Base-by-base conservation (phyloP, 2,329 filamentous ascomycete species). In the Botrytis paeoniae region DNA sequence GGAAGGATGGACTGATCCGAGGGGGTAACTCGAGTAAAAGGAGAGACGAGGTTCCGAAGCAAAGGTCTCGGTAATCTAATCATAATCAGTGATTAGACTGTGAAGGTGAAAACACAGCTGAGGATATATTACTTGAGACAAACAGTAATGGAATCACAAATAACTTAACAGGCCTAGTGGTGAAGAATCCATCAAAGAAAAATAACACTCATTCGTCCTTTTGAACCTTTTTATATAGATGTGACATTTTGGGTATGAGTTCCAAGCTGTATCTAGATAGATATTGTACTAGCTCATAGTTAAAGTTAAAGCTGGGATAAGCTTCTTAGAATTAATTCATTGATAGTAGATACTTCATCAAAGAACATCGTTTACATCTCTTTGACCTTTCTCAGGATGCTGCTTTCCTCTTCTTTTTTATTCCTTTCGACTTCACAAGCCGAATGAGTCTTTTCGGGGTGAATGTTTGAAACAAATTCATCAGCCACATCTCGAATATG, bases 401-500 rank as follows among this genome's bases (percentile, higher is more conserved):
- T 4, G 51, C 22, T 20, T 54, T 29, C 6, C 45, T 66, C 45
- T 29, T 32, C 22, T 29, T 54, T 66, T 66, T 66, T 1, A 20
- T 45, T 22, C 20, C 43, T 22, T 45, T 45, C 43, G 9, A 45
- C 43, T 66, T 66, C 32, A 22, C 14, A n/a, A 14, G 51, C 63
- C 32, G 16, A 54, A 66, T 66, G 64, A 66, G 45, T 66, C 45
- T 54, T 29, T 51, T 22, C 51, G 25, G 61, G n/a, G n/a, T 66
- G 63, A 66, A 51, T 51, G 43, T 51, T 41, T 57, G 64, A 54
- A 66, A 71, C 70, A 66, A 48, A 41, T 14, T 32, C 60, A 59
- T 35, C 61, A 51, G 69, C 45, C 61, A 66, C 61, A 71, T 59
- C 37, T 71, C 60, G 70, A 22, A 59, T 65, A 54, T 71, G n/a